A percentile compares a stretch with the other conserved stretches of the same genome.
These are phyloP conservation scores for Rhizopus stolonifer DNA, from an alignment of 371 early-diverging fungal genomes.

Conservation along the genomic window DNA sequence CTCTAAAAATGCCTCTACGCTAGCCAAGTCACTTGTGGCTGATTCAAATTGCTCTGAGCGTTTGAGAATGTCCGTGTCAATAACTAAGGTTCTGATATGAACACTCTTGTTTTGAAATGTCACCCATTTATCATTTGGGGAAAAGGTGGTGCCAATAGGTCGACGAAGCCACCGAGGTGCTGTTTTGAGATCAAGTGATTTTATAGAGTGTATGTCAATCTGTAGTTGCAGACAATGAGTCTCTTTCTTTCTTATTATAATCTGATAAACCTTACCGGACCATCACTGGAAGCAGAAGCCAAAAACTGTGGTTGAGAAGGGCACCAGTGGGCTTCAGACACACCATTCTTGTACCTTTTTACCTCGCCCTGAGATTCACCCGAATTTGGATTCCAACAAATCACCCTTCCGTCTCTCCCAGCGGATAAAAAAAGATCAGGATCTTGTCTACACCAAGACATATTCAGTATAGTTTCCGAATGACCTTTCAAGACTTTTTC, in stretches of 20 bases:
- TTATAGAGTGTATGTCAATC: constrained; percentile 78
- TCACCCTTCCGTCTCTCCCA: constrained; percentile 90
- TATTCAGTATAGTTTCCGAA: constrained; percentile 79
- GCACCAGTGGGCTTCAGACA: constrained; percentile 93
- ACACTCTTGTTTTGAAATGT: constrained; percentile 51
- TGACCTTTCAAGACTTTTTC: constrained; percentile 80
- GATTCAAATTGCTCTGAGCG: constrained; percentile 61
- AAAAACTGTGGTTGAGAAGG: constrained; percentile 88
- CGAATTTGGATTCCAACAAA: constrained; percentile 87
- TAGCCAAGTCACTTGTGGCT: constrained; percentile 21
- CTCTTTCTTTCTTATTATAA: not conserved
- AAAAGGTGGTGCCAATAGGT: constrained; percentile 84
- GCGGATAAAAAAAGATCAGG: constrained; percentile 83
- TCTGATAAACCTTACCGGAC: constrained; percentile 51
- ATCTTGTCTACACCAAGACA: constrained; percentile 94
- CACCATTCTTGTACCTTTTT: constrained; percentile 80
- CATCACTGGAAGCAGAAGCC: constrained; percentile 86
- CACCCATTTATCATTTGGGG: constrained; percentile 85
- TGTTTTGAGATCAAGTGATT: constrained; percentile 62
- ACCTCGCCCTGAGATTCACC: constrained; percentile 79
- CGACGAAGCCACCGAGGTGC: constrained; percentile 96
- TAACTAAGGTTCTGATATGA: constrained; percentile 47
- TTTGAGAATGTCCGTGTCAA: constrained; percentile 61
- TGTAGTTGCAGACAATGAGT: constrained; percentile 5
- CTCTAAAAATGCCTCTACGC: constrained; percentile 16